Conservation (phyloP, 2,329 filamentous ascomycete species). For the Neofusicoccum umdonicola region DNA sequence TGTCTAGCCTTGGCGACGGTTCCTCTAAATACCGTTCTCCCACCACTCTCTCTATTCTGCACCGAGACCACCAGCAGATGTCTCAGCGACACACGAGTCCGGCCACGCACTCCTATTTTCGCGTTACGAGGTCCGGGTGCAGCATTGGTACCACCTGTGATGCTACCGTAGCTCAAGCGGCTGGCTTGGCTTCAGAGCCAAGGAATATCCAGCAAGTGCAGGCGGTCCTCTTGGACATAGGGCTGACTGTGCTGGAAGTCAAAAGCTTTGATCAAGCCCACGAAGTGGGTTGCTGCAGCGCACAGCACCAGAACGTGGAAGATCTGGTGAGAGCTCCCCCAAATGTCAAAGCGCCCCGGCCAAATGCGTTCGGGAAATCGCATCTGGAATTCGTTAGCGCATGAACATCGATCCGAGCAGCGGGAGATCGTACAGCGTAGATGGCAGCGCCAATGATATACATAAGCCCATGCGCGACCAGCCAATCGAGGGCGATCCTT, state of each 20-base stretch:
- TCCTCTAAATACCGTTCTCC: neutral
- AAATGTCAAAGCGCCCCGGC: slow-evolving; percentile 82
- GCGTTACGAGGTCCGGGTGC: neutral
- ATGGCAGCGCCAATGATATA: slow-evolving; percentile 84
- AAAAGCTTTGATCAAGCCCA: slow-evolving; percentile 79
- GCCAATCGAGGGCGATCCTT: slow-evolving; percentile 77
- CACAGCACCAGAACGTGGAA: slow-evolving; percentile 88
- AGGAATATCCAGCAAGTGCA: neutral
- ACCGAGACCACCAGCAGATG: too few relatives aligned
- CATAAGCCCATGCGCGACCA: slow-evolving; percentile 74
- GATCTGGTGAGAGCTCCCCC: slow-evolving; percentile 92
- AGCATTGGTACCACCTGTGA: too few relatives aligned
- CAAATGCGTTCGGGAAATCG: slow-evolving; percentile 78
- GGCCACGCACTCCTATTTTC: too few relatives aligned
- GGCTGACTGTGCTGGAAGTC: slow-evolving; percentile 69
- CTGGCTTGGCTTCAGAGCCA: neutral
- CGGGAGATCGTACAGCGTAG: slow-evolving; percentile 66
- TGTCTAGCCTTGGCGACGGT: neutral
- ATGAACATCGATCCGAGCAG: neutral
- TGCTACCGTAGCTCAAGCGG: neutral
- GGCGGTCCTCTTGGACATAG: neutral
- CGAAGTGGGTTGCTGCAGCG: slow-evolving; percentile 78
- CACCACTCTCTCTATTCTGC: neutral
- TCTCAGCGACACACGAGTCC: too few relatives aligned
- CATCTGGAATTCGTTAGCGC: slow-evolving; percentile 44